phyloP scores from a whole-genome alignment of 192 early-diverging fungal genomes.

The Podochytrium sp. region DNA sequence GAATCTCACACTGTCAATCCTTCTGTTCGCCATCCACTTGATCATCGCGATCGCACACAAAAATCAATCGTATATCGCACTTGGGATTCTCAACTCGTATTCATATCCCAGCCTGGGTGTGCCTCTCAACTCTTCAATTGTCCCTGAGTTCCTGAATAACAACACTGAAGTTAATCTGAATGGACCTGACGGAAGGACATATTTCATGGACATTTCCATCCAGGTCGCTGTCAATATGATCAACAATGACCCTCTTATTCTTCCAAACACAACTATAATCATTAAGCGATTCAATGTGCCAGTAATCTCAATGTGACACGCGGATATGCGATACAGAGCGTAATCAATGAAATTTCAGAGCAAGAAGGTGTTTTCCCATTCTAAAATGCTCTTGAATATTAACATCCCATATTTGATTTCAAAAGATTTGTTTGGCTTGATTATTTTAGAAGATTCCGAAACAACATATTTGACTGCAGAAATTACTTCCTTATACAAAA shows the following conservation, averaged over 20 bases:
- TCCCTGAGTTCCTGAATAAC: too few species aligned
- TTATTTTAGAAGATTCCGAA: background rate
- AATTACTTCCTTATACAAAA: background rate
- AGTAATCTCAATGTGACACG: background rate
- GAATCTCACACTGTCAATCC: too few species aligned
- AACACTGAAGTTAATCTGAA: too few species aligned
- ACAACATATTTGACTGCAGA: background rate
- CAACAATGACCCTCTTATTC: background rate
- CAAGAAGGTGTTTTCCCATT: background rate
- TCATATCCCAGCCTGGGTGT: too few species aligned
- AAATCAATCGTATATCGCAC: background rate
- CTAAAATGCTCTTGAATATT: too few species aligned
- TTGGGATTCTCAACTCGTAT: background rate
- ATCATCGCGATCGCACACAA: too few species aligned
- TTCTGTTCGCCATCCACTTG: too few species aligned
- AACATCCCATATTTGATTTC: background rate
- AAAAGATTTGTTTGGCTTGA: background rate
- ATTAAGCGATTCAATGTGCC: background rate
- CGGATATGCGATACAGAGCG: background rate
- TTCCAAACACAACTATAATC: background rate
- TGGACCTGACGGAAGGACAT: background rate
- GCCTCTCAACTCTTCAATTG: too few species aligned
- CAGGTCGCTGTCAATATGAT: background rate
- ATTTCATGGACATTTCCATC: background rate
- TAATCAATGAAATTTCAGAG: background rate